phyloP scores from a whole-genome alignment of 306 rosid species.

The Begonia loranthoides region DNA sequence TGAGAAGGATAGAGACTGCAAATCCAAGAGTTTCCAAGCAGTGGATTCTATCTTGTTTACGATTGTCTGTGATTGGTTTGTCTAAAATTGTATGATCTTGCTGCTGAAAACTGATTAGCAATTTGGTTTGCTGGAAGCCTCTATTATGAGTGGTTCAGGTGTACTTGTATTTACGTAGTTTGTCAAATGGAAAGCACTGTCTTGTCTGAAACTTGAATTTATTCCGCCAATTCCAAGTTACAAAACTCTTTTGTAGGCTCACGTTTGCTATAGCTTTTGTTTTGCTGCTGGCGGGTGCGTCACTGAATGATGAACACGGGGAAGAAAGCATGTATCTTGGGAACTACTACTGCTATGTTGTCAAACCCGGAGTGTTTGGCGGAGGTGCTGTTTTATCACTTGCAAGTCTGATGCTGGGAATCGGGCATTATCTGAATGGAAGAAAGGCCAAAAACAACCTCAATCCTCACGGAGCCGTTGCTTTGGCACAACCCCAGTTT shows the following conservation, averaged over 20 bases:
- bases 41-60: no score
- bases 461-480: constrained; percentile 28
- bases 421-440: constrained; percentile 36
- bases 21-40: no score
- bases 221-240: no score
- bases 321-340: constrained; percentile 43
- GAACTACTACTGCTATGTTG: constrained; percentile 58
- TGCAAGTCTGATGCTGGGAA: constrained; percentile 56
- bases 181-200: no score
- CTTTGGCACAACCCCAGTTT: constrained; percentile 81
- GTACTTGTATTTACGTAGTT: no score
- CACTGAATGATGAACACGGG: constrained; percentile 41
- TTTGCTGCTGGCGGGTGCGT: constrained; percentile 58
- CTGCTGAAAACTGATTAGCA: no score
- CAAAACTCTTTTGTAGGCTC: constrained; percentile 35
- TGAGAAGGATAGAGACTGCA: no score
- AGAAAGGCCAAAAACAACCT: constrained; percentile 23
- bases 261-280: constrained; percentile 52
- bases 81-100: no score
- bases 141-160: no score
- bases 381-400: constrained; percentile 47
- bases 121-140: no score
- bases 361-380: constrained; percentile 69
- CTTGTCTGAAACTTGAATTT: no score
- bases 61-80: no score